Evolutionary conservation across 495 filamentous ascomycete genomes (phyloP), one percentile per base, ranked within the genome.

Genomic region (Penicillium fimorum): DNA sequence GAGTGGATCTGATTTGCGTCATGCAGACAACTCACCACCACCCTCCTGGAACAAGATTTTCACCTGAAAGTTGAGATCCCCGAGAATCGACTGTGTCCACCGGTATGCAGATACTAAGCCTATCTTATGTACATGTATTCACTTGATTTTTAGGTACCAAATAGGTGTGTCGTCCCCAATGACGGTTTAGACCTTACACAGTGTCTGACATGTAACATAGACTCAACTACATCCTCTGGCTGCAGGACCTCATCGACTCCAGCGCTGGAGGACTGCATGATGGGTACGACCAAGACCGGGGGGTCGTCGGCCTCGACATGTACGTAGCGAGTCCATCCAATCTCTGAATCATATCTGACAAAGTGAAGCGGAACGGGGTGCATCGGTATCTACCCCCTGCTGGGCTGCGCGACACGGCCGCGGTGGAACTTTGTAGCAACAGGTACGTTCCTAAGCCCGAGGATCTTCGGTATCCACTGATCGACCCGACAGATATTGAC

Each of bases 151-250:
- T 41, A 88, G 86, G 79, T 92, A 4, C 87, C 88, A 6, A 92
- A 91, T 53, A 79, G 89, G 62, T 82, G 47, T 50, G 43, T 25
- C 32, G 11, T 37, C 13, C 7, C 22, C 2, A 44, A 30, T 45
- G 20, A 55, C 42, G 43, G 15, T 43, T 42, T 41, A 7, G 17
- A 9, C n/a, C 10, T 17, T 29, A 6, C 17, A 22, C 50, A 22
- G 43, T 25, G 35, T 24, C 41, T 50, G 18, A 47, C 41, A 11
- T 52, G 59, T 44, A 22, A 18, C 10, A 32, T 40, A 85, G 82
- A 59, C 82, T 93, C 55, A 95, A 95, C 62, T 98, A 98, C 65
- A 84, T 97, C 49, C 74, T 91, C 5, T 97, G 92, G 92, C 76
- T 97, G 4, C 89, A 96, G 66, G 84, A 84, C 22, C 78, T 98